A percentile compares a stretch with the other conserved stretches of the same genome.
These are phyloP conservation scores for Scedosporium dehoogii DNA, from an alignment of 2,329 filamentous ascomycete species.

Conservation along the genomic window DNA sequence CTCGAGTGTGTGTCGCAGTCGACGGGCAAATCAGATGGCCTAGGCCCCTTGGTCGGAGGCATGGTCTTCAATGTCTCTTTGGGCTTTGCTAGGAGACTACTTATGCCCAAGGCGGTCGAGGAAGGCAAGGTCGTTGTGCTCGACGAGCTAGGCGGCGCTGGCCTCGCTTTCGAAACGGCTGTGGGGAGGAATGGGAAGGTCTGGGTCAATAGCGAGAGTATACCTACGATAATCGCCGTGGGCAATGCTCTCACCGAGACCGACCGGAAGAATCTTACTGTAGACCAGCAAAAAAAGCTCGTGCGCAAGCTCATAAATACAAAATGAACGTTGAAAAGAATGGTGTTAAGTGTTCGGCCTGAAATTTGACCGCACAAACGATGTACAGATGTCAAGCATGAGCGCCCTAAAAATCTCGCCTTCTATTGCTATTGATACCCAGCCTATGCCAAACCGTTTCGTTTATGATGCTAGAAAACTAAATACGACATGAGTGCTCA, in stretches of 20 bases:
- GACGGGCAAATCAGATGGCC: constrained; percentile 79
- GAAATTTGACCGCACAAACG: no score
- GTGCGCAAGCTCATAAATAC: constrained; percentile 54
- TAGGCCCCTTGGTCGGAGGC: constrained; percentile 74
- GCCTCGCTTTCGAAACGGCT: constrained; percentile 83
- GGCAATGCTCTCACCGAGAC: constrained; percentile 68
- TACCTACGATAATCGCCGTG: constrained; percentile 65
- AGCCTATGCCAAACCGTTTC: no score
- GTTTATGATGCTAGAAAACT: no score
- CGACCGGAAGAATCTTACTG: constrained; percentile 56
- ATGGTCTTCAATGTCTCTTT: constrained; percentile 78
- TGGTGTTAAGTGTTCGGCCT: not conserved
- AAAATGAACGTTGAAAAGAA: not conserved
- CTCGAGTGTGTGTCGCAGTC: constrained; percentile 79
- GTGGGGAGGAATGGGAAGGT: constrained; percentile 86
- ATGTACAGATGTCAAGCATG: no score
- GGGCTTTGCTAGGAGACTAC: constrained; percentile 69
- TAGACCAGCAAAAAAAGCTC: constrained; percentile 60
- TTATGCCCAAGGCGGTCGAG: constrained; percentile 53
- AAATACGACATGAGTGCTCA: no score
- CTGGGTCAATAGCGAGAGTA: constrained; percentile 76
- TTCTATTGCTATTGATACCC: no score
- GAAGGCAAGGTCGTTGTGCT: constrained; percentile 62
- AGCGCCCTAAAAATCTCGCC: no score
- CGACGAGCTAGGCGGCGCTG: constrained; percentile 66